Percentiles rank a stretch among this genome's conserved stretches.
These are phyloP conservation scores for Auricularia heimuer DNA, from an alignment of 768 basidiomycete genomes.

Conservation along the genomic window DNA sequence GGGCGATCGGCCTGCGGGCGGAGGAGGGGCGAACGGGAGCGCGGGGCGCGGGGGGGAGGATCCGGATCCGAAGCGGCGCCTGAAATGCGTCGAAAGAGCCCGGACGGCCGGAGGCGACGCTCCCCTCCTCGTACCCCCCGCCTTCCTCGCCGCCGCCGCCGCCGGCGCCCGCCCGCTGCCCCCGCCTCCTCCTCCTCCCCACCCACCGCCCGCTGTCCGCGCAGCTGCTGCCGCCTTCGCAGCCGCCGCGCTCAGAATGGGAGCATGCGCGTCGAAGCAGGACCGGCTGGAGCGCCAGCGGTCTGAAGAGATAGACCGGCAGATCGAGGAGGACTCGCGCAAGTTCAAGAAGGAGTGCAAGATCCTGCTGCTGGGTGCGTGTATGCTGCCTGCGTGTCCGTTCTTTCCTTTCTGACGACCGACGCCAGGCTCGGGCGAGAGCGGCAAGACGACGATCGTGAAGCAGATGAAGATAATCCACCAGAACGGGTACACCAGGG, in stretches of 20 bases:
- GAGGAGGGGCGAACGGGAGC: no score
- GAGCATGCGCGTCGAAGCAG: conserved; percentile 9
- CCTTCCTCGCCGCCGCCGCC: no score
- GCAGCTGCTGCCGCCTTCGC: no score
- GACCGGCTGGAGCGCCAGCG: conserved; percentile 35
- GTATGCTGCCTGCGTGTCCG: background rate
- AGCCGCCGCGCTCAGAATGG: conserved; percentile 3
- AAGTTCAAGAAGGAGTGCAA: conserved; percentile 84
- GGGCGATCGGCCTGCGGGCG: no score
- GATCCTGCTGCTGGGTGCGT: conserved; percentile 82
- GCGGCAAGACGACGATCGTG: conserved; percentile 90
- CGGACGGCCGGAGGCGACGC: no score
- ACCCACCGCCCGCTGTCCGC: no score
- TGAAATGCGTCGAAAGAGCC: no score
- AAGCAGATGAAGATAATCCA: conserved; percentile 99
- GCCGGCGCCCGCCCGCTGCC: no score
- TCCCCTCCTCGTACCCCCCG: no score
- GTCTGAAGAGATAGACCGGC: conserved; percentile 70
- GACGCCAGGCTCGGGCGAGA: conserved; percentile 77
- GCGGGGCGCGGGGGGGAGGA: no score
- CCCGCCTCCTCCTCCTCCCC: no score
- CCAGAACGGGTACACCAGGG: conserved; percentile 74
- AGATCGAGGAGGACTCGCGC: conserved; percentile 77
- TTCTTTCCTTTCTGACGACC: background rate
- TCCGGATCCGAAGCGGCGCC: no score